Percentiles rank a stretch among this genome's conserved stretches.
Conservation (phyloP, 192 early-diverging fungal genomes). For the Backusella westeae region DNA sequence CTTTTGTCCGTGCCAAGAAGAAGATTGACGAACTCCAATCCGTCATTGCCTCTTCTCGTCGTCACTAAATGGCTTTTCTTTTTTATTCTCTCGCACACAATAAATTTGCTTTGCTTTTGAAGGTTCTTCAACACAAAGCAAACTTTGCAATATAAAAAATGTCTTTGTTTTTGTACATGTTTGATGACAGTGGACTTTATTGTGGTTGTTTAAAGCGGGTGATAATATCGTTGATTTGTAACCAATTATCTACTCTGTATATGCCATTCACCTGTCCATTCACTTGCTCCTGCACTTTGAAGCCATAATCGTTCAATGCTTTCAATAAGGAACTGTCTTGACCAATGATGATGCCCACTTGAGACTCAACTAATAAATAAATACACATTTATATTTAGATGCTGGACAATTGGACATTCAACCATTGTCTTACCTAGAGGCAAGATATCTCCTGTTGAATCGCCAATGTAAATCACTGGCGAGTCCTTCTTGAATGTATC, state of each 20-base stretch:
- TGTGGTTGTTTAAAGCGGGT: neutral
- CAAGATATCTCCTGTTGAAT: slow-evolving; percentile 16
- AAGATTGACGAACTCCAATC: slow-evolving; percentile 98
- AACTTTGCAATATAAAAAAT: neutral
- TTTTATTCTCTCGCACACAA: neutral
- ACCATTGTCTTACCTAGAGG: slow-evolving; percentile 8
- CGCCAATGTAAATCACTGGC: slow-evolving; percentile 23
- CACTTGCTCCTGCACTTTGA: neutral
- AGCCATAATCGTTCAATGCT: neutral
- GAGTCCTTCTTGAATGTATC: neutral
- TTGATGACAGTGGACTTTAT: neutral
- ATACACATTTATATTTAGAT: neutral
- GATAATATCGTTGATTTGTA: slow-evolving; percentile 10
- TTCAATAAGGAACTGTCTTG: slow-evolving; percentile 7
- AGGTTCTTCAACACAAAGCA: neutral
- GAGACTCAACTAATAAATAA: slow-evolving; percentile 1
- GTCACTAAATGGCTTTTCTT: slow-evolving; percentile 35
- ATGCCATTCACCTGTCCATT: neutral
- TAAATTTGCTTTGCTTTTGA: neutral
- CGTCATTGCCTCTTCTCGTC: slow-evolving; percentile 94
- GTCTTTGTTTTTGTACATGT: too few relatives aligned
- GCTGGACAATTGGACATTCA: too few relatives aligned
- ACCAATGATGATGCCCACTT: slow-evolving; percentile 23
- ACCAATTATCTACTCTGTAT: slow-evolving; percentile 9
- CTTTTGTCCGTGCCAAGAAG: slow-evolving; percentile 93